Evolutionary conservation across 1,139 yeast species (phyloP).

Genomic region (Blastobotrys illinoisensis): DNA sequence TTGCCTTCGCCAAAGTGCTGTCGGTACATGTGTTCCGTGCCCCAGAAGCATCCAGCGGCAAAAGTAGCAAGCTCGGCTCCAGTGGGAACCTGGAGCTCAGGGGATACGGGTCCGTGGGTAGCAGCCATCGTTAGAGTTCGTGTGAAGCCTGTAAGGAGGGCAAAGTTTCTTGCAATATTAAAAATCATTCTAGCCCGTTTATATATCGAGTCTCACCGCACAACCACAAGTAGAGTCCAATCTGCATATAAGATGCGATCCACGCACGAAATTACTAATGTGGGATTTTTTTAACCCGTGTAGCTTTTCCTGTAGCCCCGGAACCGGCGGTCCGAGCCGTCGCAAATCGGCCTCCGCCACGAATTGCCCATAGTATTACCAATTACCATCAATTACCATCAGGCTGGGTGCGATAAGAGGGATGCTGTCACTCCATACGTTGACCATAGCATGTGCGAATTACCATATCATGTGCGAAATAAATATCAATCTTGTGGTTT

Average conservation of each 20-base stretch:
- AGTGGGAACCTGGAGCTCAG: slow-evolving; percentile 27
- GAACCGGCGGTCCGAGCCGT: not conserved
- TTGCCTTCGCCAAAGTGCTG: slow-evolving; percentile 52
- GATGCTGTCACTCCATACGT: no score
- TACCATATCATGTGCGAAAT: no score
- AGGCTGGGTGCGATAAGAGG: no score
- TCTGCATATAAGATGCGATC: not conserved
- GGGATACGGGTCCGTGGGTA: slow-evolving; percentile 21
- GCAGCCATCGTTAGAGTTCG: slow-evolving; percentile 4
- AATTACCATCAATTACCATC: no score
- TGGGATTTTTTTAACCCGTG: not conserved
- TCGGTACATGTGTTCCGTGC: slow-evolving; percentile 77
- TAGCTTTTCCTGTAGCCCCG: not conserved
- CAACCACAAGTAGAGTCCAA: not conserved
- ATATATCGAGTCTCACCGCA: not conserved
- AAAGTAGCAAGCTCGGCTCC: slow-evolving; percentile 36
- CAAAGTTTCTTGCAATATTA: not conserved
- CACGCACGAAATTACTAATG: not conserved
- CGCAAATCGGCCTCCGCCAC: no score
- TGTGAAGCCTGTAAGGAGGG: not conserved
- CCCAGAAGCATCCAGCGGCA: slow-evolving; percentile 79
- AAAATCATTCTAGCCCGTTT: slow-evolving; percentile 1
- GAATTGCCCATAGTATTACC: no score
- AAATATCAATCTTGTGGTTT: no score
- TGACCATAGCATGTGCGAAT: no score